Evolutionary conservation across 306 rosid species (phyloP), one percentile per base, ranked within the genome.

Genomic region (Cicer judaicum): DNA sequence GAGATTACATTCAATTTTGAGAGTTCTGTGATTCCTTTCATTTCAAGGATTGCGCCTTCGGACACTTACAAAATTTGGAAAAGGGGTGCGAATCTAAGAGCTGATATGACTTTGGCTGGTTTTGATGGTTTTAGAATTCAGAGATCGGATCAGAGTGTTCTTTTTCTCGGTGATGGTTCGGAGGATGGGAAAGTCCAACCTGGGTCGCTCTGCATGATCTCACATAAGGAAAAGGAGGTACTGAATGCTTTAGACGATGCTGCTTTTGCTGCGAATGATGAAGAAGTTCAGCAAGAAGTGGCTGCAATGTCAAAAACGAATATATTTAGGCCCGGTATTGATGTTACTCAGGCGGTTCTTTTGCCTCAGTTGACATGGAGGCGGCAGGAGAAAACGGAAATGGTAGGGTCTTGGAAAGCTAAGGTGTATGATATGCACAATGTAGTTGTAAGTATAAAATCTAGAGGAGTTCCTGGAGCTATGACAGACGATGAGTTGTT

Each of bases 1-100:
- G 99, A 95, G 88, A 95, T 95, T 47, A 95, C 96, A 1, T 95
- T 95, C 82, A 91, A 92, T 83, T 95, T 95, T 10, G 99, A 95
- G 87, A 95, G 99, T 82, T 95, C 99, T 41, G 99, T 95, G 74
- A 92, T 95, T 70, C 99, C 99, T 66, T 95, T 95, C 85, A 89
- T 95, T 78, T 92, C 99, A 0, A 87, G 97, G 84, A 95, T 95
- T 67, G 98, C 99, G 16, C 99, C 99, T 69, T 95, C 99, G 0
- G 99, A 95, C 74, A 95, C 99, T 48, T 95, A 90, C 75, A 92
- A 89, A 80, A 95, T 95, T 78, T 95, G 99, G 99, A 95, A 95
- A 82, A 85, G 90, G 87, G 99, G 99, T 66, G 96, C 97, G 3
- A 95, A 95, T 88, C 82, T 95, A 68, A 89, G 99, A 70, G 98